phyloP scores from a whole-genome alignment of 139 green algal genomes.

The Trebouxia sp. region DNA sequence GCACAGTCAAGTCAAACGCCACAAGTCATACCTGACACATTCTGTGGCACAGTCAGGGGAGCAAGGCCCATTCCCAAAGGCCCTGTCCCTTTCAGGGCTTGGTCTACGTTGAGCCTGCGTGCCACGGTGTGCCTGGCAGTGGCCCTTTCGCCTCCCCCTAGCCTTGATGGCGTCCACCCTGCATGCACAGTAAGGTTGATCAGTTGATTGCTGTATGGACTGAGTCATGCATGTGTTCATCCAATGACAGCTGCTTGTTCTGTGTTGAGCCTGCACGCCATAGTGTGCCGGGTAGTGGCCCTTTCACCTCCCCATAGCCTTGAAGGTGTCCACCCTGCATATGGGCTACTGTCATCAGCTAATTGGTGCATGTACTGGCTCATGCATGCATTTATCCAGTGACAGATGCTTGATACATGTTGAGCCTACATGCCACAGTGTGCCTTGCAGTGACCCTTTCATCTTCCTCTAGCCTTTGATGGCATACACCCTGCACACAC shows the following conservation, averaged over 20 bases:
- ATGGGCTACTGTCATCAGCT: too few species aligned
- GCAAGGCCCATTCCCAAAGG: background rate
- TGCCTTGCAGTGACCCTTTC: background rate
- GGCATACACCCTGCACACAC: constrained; percentile 5
- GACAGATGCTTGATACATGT: constrained; percentile 14
- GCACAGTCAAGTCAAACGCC: background rate
- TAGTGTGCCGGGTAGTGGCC: background rate
- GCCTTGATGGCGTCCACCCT: background rate
- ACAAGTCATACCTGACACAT: background rate
- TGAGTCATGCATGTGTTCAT: too few species aligned
- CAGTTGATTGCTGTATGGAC: too few species aligned
- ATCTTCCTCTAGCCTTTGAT: background rate
- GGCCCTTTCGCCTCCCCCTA: background rate
- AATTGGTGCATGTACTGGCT: too few species aligned
- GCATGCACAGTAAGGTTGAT: background rate
- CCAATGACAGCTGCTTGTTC: too few species aligned
- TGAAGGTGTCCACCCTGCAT: constrained; percentile 1
- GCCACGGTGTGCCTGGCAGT: constrained; percentile 17
- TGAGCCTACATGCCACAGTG: constrained; percentile 18
- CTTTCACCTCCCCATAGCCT: background rate
- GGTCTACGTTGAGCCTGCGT: constrained; percentile 16
- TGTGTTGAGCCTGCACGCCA: constrained; percentile 2
- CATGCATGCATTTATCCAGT: too few species aligned
- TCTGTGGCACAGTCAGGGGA: constrained; percentile 3
- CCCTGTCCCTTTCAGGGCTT: constrained; percentile 21